A percentile compares a stretch with the other conserved stretches of the same genome.
Conservation (phyloP, 2,329 filamentous ascomycete species). For the Diaporthe eres region DNA sequence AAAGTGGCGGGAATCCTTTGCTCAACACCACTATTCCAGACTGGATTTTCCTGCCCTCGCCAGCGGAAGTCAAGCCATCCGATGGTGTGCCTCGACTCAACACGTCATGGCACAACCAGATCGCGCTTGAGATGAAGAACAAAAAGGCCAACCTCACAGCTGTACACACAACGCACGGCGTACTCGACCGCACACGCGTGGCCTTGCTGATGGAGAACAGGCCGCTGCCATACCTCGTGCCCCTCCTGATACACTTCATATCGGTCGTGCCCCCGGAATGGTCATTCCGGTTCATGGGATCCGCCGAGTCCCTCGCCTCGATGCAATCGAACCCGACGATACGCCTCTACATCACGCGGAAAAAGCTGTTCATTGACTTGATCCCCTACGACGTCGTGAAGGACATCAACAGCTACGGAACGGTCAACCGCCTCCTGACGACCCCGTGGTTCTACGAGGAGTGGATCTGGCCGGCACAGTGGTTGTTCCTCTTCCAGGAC, state of each 20-base stretch:
- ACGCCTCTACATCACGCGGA: conserved; percentile 52
- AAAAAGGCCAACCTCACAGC: conserved; percentile 14
- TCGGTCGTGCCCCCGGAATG: conserved; percentile 69
- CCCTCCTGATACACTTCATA: conserved; percentile 69
- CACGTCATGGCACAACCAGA: conserved; percentile 29
- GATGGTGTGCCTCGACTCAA: background rate
- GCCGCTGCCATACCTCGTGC: conserved; percentile 62
- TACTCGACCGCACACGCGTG: conserved; percentile 48
- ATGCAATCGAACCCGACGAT: conserved; percentile 36
- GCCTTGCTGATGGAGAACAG: conserved; percentile 69
- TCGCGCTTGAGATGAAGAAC: conserved; percentile 7
- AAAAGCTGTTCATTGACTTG: conserved; percentile 64
- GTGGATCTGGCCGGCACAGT: conserved; percentile 64
- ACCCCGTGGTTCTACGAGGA: conserved; percentile 66
- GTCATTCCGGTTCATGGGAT: conserved; percentile 70
- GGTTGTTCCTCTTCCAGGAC: conserved; percentile 68
- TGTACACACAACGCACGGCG: background rate
- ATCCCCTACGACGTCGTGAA: conserved; percentile 63
- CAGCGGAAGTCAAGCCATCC: background rate
- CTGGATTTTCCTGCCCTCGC: background rate
- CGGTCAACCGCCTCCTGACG: conserved; percentile 67
- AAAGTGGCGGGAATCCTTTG: background rate
- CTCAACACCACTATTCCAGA: background rate
- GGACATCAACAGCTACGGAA: conserved; percentile 62
- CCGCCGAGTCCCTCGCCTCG: conserved; percentile 57